phyloP scores from a whole-genome alignment of 2,329 filamentous ascomycete genomes.

The Diaporthe helianthi region DNA sequence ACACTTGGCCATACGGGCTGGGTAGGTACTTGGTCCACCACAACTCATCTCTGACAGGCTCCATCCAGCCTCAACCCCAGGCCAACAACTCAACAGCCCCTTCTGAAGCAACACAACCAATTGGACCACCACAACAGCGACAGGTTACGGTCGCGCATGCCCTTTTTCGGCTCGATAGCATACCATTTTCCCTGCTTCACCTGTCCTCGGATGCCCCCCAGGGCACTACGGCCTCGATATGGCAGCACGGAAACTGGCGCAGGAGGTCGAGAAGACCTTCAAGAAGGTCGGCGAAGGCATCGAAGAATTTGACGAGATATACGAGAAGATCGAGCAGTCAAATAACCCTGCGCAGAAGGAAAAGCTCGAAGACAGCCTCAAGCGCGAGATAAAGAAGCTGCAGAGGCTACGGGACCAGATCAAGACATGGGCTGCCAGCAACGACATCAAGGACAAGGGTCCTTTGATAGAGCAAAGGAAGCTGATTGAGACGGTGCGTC shows the following conservation, averaged over 20 bases:
- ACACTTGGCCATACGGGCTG: background rate
- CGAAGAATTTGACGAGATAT: constrained; percentile 88
- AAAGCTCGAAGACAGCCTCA: constrained; percentile 96
- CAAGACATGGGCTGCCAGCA: constrained; percentile 98
- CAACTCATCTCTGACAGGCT: background rate
- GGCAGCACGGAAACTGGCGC: constrained; percentile 94
- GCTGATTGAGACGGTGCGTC: constrained; percentile 91
- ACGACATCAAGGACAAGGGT: constrained; percentile 99
- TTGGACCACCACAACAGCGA: background rate
- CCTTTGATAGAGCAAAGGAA: constrained; percentile 92
- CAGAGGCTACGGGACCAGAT: constrained; percentile 97
- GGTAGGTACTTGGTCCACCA: background rate
- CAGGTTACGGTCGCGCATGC: background rate
- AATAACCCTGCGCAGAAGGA: constrained; percentile 95
- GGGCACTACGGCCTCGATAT: constrained; percentile 59
- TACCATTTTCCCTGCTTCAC: constrained; percentile 32
- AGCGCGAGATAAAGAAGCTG: constrained; percentile 99
- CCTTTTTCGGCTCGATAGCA: background rate
- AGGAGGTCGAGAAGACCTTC: constrained; percentile 99
- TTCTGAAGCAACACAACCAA: background rate
- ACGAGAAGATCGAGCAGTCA: constrained; percentile 96
- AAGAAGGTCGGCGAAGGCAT: constrained; percentile 97
- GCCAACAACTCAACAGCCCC: background rate
- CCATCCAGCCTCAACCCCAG: background rate
- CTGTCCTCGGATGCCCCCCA: constrained; percentile 31